These are phyloP conservation scores for Boletus pseudopeckii DNA, from an alignment of 768 basidiomycete species.

Conservation along the genomic window DNA sequence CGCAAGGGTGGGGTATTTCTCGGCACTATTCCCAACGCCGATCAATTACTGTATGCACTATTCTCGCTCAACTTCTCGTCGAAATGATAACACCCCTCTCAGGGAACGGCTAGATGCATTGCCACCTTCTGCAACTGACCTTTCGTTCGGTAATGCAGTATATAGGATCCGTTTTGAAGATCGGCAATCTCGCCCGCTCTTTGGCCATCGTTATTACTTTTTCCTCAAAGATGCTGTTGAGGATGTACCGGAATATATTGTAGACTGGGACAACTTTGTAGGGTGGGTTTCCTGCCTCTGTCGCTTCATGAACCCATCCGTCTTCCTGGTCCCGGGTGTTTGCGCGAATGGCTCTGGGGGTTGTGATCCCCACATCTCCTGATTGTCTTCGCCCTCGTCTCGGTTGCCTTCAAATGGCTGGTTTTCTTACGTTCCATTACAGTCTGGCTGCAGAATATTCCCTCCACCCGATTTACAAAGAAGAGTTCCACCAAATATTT, in stretches of 20 bases:
- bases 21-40: slow-evolving; percentile 94
- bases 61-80: slow-evolving; percentile 2
- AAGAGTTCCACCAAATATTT: slow-evolving; percentile 90
- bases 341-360: background rate
- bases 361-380: background rate
- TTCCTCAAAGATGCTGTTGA: slow-evolving; percentile 94
- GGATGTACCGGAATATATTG: slow-evolving; percentile 95
- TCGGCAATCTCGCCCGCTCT: slow-evolving; percentile 56
- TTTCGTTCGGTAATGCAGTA: slow-evolving; percentile 87
- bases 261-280: slow-evolving; percentile 92
- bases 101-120: slow-evolving; percentile 72
- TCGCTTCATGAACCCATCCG: background rate
- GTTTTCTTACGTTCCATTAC: slow-evolving; percentile 14
- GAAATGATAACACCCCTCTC: slow-evolving; percentile 17
- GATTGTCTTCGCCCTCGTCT: background rate
- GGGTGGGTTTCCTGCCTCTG: slow-evolving; percentile 45
- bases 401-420: background rate
- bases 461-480: slow-evolving; percentile 69
- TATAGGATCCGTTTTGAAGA: slow-evolving; percentile 87
- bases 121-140: slow-evolving; percentile 60
- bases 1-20: slow-evolving; percentile 87
- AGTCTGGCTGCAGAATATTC: slow-evolving; percentile 85
- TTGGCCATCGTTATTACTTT: slow-evolving; percentile 93
- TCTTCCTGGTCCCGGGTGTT: background rate
- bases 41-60: slow-evolving; percentile 69